A percentile compares a stretch with the other conserved stretches of the same genome.
Evolutionary conservation across 225 moss, liverwort and hornwort genomes (phyloP).

Genomic region (Pseudisothecium myosuroides): DNA sequence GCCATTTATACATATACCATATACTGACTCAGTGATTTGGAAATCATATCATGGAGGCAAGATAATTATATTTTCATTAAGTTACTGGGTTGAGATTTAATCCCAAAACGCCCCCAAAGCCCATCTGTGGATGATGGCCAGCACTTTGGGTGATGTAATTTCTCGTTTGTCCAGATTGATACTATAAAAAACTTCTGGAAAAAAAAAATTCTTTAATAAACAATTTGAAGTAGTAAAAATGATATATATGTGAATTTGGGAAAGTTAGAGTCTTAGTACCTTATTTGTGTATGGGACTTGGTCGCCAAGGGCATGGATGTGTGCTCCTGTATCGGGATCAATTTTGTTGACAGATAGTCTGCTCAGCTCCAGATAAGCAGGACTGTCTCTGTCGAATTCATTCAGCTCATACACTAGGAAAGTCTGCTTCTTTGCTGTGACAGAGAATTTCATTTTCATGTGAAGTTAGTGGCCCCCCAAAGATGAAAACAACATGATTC

Average conservation of each 20-base stretch:
- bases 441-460: not conserved
- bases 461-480: too few species aligned
- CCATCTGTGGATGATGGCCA: too few species aligned
- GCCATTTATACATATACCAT: not conserved
- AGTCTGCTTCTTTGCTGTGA: conserved; percentile 30
- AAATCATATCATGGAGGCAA: too few species aligned
- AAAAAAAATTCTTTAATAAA: not conserved
- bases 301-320: conserved; percentile 40
- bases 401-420: conserved; percentile 38
- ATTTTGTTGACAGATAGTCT: conserved; percentile 28
- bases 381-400: conserved; percentile 36
- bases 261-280: not conserved
- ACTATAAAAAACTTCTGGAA: not conserved
- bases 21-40: not conserved
- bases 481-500: not conserved
- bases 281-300: conserved; percentile 37
- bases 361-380: conserved; percentile 37
- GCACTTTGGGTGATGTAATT: not conserved
- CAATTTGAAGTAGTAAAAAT: not conserved
- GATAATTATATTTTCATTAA: not conserved
- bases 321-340: conserved; percentile 25
- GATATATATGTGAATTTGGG: too few species aligned
- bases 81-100: too few species aligned
- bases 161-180: not conserved
- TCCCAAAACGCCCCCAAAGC: too few species aligned